Conservation (phyloP, 257 asterid species). For the Nicotiana attenuata region DNA sequence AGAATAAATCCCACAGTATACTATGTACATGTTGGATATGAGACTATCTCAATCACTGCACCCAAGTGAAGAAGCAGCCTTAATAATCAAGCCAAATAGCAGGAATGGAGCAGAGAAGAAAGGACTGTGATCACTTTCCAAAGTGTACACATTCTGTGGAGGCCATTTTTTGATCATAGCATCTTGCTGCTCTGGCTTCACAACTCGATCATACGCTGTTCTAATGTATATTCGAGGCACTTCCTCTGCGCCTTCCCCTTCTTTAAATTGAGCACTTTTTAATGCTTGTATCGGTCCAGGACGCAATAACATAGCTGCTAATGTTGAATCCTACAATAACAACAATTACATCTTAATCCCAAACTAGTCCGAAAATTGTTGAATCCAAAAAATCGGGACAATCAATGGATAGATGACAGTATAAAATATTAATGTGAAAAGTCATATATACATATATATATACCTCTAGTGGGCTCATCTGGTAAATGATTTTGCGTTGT, state of each 20-base stretch:
- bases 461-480: constrained; percentile 54
- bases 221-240: constrained; percentile 50
- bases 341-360: not conserved
- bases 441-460: not conserved
- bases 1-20: not conserved
- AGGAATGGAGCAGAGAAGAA: constrained; percentile 51
- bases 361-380: not conserved
- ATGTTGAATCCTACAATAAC: constrained; percentile 36
- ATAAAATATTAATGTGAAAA: not conserved
- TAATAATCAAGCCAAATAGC: constrained; percentile 45
- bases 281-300: constrained; percentile 61
- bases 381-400: constrained; percentile 25
- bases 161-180: constrained; percentile 65
- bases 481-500: constrained; percentile 42
- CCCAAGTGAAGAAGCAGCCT: constrained; percentile 29
- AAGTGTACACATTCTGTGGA: constrained; percentile 38
- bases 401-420: not conserved
- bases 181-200: constrained; percentile 57
- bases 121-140: constrained; percentile 67
- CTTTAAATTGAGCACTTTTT: constrained; percentile 29
- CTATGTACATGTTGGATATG: not conserved
- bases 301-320: constrained; percentile 51
- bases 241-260: constrained; percentile 21
- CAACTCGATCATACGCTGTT: constrained; percentile 38
- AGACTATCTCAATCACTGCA: not conserved